Evolutionary conservation across 441 rosid genomes (phyloP).

Genomic region (Adansonia gregorii): DNA sequence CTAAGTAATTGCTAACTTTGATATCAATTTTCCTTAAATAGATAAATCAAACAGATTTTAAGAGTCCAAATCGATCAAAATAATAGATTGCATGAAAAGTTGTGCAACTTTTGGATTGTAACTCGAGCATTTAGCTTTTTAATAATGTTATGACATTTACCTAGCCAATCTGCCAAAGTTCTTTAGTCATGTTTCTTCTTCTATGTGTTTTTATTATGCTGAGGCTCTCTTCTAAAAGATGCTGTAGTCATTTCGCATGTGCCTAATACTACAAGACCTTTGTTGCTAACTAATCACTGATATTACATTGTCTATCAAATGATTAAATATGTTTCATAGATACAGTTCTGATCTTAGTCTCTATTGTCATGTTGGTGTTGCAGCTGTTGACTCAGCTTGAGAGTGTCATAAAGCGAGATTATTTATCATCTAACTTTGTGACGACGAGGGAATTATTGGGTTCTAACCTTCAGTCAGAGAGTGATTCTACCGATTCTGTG

Average conservation of each 20-base stretch:
- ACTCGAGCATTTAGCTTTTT: neutral
- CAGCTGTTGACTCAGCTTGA: constrained; percentile 80
- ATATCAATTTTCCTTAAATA: neutral
- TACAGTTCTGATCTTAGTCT: constrained; percentile 15
- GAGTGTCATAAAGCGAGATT: constrained; percentile 70
- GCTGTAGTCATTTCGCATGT: neutral
- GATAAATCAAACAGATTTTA: neutral
- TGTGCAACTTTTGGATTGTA: neutral
- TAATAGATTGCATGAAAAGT: neutral
- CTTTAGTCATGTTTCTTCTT: neutral
- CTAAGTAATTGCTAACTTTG: neutral
- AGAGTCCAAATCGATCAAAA: neutral
- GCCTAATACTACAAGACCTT: neutral
- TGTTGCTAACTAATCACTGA: neutral
- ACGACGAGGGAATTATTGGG: constrained; percentile 73
- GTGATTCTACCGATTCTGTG: constrained; percentile 42
- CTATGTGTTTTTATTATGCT: constrained; percentile 11
- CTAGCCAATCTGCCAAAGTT: neutral
- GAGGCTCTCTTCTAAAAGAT: neutral
- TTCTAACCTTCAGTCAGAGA: constrained; percentile 25
- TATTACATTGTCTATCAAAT: neutral
- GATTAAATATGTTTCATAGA: neutral
- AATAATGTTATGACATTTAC: neutral
- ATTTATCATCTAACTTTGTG: constrained; percentile 64
- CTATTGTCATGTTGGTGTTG: constrained; percentile 26